Evolutionary conservation across 2,329 filamentous ascomycete species (phyloP), one percentile per base, ranked within the genome.

Genomic region (Colletotrichum lupini): DNA sequence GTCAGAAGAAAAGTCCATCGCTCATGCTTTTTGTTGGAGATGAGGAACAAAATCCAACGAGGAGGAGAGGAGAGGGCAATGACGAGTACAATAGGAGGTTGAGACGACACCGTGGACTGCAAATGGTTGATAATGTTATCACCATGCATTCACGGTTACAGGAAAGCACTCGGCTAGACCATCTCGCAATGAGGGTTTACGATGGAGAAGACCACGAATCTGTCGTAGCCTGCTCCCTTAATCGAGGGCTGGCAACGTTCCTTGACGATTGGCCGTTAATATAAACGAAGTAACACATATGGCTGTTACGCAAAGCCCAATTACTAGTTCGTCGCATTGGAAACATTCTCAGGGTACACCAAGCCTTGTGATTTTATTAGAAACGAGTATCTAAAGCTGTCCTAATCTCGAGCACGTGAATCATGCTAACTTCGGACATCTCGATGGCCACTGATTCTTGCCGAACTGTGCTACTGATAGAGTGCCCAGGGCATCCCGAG

Each of bases 11-110:
- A 19, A 42, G 37, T 42, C 77, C 78, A 3, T 73, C 76, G 0
- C 76, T 82, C 2, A 80, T 82, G 22, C 65, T 85, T 9, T 78
- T 81, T 9, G 77, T 83, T 22, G 81, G 83, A 0, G 81, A 79
- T 22, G 78, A 78, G 5, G 81, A 83, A 69, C 78, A 83, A 62
- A 76, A 77, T 4, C 75, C 82, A 9, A 73, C 76, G 1, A 78
- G 75, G 9, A 55, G 11, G 11, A 55, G 52, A 3, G 52, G n/a
- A 14, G 52, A 55, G 16, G 52, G 5, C 5, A 9, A 55, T 14
- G 22, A 55, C 1, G 52, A 55, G 24, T 55, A 55, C 5, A 53
- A 72, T 68, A 28, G 73, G 76, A 7, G 78, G 76, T 5, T 0
- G 82, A 84, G 57, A 73, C 78, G 0, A 26, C 69, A 76, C 4